phyloP scores from a whole-genome alignment of 495 filamentous ascomycete species.

The Massariosphaeria phaeospora region DNA sequence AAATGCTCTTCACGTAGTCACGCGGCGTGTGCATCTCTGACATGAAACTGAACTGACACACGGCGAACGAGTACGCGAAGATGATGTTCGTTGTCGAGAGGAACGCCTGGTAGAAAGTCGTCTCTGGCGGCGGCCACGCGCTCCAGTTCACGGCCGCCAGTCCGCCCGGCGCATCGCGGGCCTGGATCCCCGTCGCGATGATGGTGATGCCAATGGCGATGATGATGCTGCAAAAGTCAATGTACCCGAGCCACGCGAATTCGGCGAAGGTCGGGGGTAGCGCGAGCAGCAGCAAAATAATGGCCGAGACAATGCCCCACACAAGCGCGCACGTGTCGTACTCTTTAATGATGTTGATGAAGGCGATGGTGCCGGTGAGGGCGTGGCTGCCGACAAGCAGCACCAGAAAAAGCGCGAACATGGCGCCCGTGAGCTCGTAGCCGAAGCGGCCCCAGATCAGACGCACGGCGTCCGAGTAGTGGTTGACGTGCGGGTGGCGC shows the following conservation, averaged over 20 bases:
- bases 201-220: constrained; percentile 64
- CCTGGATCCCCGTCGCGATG: constrained; percentile 42
- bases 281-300: constrained; percentile 30
- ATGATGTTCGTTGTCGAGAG: constrained; percentile 68
- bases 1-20: constrained; percentile 51
- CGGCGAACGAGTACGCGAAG: constrained; percentile 67
- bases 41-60: constrained; percentile 74
- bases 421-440: constrained; percentile 29
- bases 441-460: constrained; percentile 51
- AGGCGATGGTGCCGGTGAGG: constrained; percentile 35
- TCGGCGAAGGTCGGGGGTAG: constrained; percentile 45
- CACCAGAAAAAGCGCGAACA: constrained; percentile 30
- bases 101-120: constrained; percentile 41
- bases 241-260: constrained; percentile 40
- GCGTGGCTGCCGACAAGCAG: constrained; percentile 31
- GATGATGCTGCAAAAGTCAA: constrained; percentile 62
- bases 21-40: constrained; percentile 68
- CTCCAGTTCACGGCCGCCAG: constrained; percentile 38
- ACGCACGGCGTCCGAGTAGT: constrained; percentile 66
- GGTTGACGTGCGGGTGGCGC: constrained; percentile 61
- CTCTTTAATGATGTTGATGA: constrained; percentile 29
- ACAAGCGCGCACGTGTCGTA: constrained; percentile 27
- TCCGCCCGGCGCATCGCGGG: constrained; percentile 33
- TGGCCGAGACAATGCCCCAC: constrained; percentile 32
- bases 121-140: constrained; percentile 17